Conservation (phyloP, 768 basidiomycete species). For the Neoboletus magnificus region DNA sequence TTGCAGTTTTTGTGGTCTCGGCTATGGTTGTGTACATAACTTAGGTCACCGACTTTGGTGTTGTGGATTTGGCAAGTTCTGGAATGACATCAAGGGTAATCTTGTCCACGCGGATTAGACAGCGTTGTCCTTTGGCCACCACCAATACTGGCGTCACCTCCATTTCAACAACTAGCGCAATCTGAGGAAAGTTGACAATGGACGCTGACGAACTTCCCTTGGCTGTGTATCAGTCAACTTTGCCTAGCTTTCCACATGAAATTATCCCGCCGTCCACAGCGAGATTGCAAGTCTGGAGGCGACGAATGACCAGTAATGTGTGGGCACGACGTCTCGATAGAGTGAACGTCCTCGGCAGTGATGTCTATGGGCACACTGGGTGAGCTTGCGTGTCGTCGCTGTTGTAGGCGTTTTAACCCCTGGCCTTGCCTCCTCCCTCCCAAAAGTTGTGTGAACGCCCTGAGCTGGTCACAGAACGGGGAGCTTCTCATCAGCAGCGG, state of each 20-base stretch:
- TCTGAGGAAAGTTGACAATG: constrained; percentile 10
- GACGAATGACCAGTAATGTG: constrained; percentile 21
- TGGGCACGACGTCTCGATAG: constrained; percentile 48
- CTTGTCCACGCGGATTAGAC: neutral
- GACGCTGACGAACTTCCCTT: constrained; percentile 2
- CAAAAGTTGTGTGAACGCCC: constrained; percentile 69
- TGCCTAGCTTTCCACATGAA: constrained; percentile 2
- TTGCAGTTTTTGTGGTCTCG: neutral
- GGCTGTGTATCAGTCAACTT: constrained; percentile 1
- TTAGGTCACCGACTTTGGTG: neutral
- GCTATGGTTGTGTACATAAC: neutral
- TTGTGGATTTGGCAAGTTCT: neutral
- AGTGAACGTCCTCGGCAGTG: constrained; percentile 69
- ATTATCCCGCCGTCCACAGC: constrained; percentile 19
- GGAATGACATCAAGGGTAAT: neutral
- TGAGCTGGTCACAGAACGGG: constrained; percentile 70
- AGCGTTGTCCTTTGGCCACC: neutral
- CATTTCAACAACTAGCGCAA: neutral
- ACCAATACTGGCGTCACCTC: neutral
- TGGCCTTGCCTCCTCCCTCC: neutral
- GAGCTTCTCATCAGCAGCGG: constrained; percentile 65
- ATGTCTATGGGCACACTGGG: constrained; percentile 67
- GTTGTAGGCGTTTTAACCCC: neutral
- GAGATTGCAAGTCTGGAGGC: constrained; percentile 21
- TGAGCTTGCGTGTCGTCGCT: constrained; percentile 28